Evolutionary conservation across 2,329 filamentous ascomycete species (phyloP), one percentile per base, ranked within the genome.

Genomic region (Phaeoacremonium minimum): DNA sequence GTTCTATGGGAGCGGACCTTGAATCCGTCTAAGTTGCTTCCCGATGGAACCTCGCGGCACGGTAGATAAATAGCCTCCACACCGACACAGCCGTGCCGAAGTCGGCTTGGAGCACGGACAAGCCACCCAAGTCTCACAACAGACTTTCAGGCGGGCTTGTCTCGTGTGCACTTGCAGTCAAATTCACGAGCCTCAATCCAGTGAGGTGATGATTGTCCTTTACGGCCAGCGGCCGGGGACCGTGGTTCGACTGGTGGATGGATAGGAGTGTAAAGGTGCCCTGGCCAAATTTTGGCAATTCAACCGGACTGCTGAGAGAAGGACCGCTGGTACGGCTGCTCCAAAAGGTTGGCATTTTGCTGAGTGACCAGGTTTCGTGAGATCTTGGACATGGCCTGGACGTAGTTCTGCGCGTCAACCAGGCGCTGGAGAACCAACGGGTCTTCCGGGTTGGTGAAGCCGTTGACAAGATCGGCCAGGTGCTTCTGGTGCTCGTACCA

Each of bases 401-500:
- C 58, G 43, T 67, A 71, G 32, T 62, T 63, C 57, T 73, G 68
- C 34, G 74, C 67, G 39, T 68, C 65, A 41, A 56, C 58, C 49
- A 83, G 67, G 37, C 73, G 69, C 42, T 75, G 66, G 43, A 77
- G 58, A 44, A 72, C 74, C 43, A 74, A 66, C 35, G 66, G 57
- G 43, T 75, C 72, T 45, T 70, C 66, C 13, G 73, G 73, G 51
- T 69, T 66, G 47, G 50, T 56, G 41, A 74, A 66, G 32, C 59
- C 61, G 35, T 64, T 61, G 30, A 82, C 64, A 28, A 85, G 74
- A 42, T 68, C 69, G 48, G 83, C 73, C 33, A 87, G 71, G 26
- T 71, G 72, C 51, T 71, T 73, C 58, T 77, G 81, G 60, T 83
- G 77, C 45, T 80, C 73, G 51, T 75, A 62, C 75, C 75, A 80